Evolutionary conservation across 495 filamentous ascomycete genomes (phyloP), one percentile per base, ranked within the genome.

Genomic region (Hypoxylon fragiforme): DNA sequence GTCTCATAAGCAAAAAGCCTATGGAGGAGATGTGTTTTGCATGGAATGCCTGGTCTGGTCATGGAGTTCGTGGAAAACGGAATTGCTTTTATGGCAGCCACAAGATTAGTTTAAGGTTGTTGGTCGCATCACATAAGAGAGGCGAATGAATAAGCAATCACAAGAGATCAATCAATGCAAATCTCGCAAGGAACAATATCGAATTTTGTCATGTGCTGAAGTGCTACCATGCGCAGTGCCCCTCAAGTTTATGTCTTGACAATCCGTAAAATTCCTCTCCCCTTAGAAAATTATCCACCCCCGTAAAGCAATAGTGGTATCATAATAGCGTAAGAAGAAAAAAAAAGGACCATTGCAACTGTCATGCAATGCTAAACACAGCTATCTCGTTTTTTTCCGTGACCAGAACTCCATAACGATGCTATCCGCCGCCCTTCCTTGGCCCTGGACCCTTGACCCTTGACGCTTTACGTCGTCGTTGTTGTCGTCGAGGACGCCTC

Each of bases 1-100:
- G 81, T 89, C 68, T 76, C 85, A 70, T 89, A 86, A 75, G 63
- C 49, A 58, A 50, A 24, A 50, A 34, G 48, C 52, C 26, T n/a
- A n/a, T n/a, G 24, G 44, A 20, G 40, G 39, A 61, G 44, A 40
- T 37, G 44, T 55, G 57, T 43, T 61, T 58, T 57, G 52, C 50
- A 55, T 54, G 57, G 40, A 53, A 60, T 44, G 44, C 45, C 47
- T 50, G 52, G 58, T 62, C 52, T 48, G 62, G 62, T 49, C 49
- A 65, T 56, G 65, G 65, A 65, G 65, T 68, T 68, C 50, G 54
- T 52, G 62, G 62, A 59, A 60, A 61, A 54, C 45, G 65, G 59
- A 59, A 51, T 61, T 68, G 57, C 48, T 60, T 65, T 62, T 48
- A 35, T 51, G 39, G 49, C 50, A 65, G 39, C 32, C 41, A 46